Base-by-base conservation (phyloP, 352 stramenopile species). In the Phytophthora europaea region DNA sequence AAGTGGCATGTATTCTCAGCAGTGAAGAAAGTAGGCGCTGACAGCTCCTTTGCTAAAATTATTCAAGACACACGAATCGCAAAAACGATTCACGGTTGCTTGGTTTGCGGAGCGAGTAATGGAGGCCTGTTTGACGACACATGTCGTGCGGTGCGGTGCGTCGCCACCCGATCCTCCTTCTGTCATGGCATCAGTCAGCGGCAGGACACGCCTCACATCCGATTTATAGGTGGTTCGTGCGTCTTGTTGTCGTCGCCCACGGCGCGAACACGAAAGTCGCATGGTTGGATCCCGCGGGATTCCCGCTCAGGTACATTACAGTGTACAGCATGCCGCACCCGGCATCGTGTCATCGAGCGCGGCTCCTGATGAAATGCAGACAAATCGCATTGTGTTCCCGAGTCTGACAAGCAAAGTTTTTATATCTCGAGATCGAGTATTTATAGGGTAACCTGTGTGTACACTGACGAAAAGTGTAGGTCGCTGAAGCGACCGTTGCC, bases 341-440 rank as follows among this genome's bases (percentile, higher is more conserved):
- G 26, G 23, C 47, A 58, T 70, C 68, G 68, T 71, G 68, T 75
- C 68, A 75, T 75, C 47, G 61, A 66, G 26, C 18, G 15, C 1
- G 3, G 8, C 28, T 9, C 26, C 63, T 67, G 69, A 75, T 75
- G 69, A 67, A 75, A 67, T 71, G 52, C 67, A 69, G 40, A 50
- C 40, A 50, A 50, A 73, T 73, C 67, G 57, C 31, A 22, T 12
- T n/a, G 10, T 10, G 10, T 8, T 54, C 40, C 43, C 9, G 66
- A 48, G 51, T 38, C 50, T 10, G 2, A 34, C 8, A 36, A 57
- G 50, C 59, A 65, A 73, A 73, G 23, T n/a, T n/a, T 28, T 28
- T 60, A 69, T 69, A 64, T 73, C 67, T 53, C 61, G 31, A 23
- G 67, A 73, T 73, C 45, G 61, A 61, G 65, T 43, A 15, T 43